These are phyloP conservation scores for Casuarina glauca DNA, from an alignment of 306 rosid species.

Conservation along the genomic window DNA sequence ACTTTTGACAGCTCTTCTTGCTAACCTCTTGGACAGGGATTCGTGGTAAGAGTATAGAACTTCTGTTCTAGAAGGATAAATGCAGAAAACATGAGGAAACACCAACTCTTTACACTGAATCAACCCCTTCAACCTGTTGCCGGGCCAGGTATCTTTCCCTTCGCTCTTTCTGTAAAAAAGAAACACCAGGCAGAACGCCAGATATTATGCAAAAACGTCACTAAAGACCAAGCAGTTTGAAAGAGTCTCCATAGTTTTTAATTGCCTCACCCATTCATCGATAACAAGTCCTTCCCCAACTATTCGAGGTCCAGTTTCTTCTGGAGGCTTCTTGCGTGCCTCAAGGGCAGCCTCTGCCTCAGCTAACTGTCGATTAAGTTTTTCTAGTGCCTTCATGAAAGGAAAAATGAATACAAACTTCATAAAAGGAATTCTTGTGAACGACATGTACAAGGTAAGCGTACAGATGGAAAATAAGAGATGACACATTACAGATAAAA, in stretches of 20 bases:
- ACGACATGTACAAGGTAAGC: neutral
- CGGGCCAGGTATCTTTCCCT: slow-evolving; percentile 90
- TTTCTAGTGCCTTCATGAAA: slow-evolving; percentile 69
- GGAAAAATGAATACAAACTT: slow-evolving; percentile 12
- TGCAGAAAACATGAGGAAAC: slow-evolving; percentile 18
- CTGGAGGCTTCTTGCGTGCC: slow-evolving; percentile 71
- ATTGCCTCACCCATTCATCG: slow-evolving; percentile 90
- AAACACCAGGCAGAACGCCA: slow-evolving; percentile 15
- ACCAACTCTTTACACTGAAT: slow-evolving; percentile 51
- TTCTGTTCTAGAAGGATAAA: slow-evolving; percentile 25
- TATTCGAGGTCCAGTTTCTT: slow-evolving; percentile 68
- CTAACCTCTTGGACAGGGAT: slow-evolving; percentile 33
- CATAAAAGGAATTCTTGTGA: too few relatives aligned
- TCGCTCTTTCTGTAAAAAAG: slow-evolving; percentile 74
- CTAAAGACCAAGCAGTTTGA: slow-evolving; percentile 2
- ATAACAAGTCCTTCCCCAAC: slow-evolving; percentile 90
- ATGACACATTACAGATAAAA: neutral
- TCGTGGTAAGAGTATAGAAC: slow-evolving; percentile 28
- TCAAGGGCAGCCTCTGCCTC: slow-evolving; percentile 88
- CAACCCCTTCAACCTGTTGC: slow-evolving; percentile 86
- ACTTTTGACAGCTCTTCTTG: slow-evolving; percentile 17
- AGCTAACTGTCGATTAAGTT: slow-evolving; percentile 77
- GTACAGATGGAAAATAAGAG: neutral
- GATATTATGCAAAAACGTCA: slow-evolving; percentile 6
- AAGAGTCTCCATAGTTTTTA: neutral